Conservation (phyloP, 2,329 filamentous ascomycete genomes). For the Trichothecium roseum region DNA sequence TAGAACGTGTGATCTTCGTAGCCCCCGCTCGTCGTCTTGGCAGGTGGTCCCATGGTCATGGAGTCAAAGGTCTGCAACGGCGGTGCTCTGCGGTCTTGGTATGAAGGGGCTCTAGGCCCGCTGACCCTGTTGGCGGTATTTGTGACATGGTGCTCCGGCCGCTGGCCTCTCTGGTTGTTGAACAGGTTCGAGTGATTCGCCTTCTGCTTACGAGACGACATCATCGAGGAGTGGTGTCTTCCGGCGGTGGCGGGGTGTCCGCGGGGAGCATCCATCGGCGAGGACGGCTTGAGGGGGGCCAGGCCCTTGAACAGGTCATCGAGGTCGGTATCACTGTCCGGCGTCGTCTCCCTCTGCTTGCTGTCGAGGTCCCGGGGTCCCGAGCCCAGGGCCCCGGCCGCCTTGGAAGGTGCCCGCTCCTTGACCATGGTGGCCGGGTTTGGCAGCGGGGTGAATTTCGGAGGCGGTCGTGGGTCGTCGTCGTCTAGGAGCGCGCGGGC, state of each 20-base stretch:
- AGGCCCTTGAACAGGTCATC: constrained; percentile 15
- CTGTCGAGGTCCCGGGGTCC: constrained; percentile 19
- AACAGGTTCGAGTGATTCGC: constrained; percentile 40
- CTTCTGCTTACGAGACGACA: constrained; percentile 43
- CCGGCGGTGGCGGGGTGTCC: constrained; percentile 24
- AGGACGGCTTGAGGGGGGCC: constrained; percentile 4
- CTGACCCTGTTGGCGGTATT: constrained; percentile 31
- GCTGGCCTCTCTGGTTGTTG: constrained; percentile 42
- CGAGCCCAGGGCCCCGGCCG: constrained; percentile 23
- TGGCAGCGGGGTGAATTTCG: constrained; percentile 2
- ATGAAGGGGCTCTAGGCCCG: constrained; percentile 36
- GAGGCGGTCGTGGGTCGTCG: constrained; percentile 4
- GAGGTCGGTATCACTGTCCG: constrained; percentile 20
- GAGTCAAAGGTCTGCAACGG: constrained; percentile 39
- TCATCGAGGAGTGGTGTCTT: constrained; percentile 14
- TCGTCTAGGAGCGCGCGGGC: constrained; percentile 5
- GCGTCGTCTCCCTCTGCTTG: constrained; percentile 14
- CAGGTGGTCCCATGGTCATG: constrained; percentile 11
- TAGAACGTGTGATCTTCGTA: constrained; percentile 44
- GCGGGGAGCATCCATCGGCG: constrained; percentile 15
- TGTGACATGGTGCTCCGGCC: constrained; percentile 47
- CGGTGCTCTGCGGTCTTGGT: constrained; percentile 35
- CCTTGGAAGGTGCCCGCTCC: constrained; percentile 35
- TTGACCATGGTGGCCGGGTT: constrained; percentile 28
- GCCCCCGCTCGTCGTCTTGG: constrained; percentile 9